Evolutionary conservation across 257 asterid species (phyloP), one percentile per base, ranked within the genome.

Genomic region (Penstemon barbatus): DNA sequence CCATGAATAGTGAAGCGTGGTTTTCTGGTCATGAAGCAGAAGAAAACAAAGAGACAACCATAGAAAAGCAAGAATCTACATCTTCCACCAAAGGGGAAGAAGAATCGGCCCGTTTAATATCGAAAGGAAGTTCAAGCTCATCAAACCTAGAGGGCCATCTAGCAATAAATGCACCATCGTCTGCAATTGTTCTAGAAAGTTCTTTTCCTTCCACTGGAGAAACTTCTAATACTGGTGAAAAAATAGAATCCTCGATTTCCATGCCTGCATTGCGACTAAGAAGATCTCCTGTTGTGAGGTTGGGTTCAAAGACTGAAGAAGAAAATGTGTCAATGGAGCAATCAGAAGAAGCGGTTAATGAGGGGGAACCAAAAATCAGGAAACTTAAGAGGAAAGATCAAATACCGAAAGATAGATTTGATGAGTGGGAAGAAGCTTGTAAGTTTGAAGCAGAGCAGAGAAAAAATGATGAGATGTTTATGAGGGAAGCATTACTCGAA

Each of bases 381-480:
- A 91, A 74, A 68, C 79, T 89, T 81, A 80, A 67, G 74, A 80
- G 97, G 80, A 84, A 64, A 59, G 90, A 87, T 74, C 96, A 89
- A 71, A 57, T 91, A 4, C 63, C 63, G 50, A 91, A 75, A 71
- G 96, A 91, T 76, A 82, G 80, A 68, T 89, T 87, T 79, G 97
- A 83, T 66, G 98, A 87, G 69, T 94, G 97, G 97, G 97, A 89
- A 75, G 98, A 89, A 79, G 97, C 97, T 5, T 89, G 80, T 80
- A 87, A 67, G 72, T 62, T 91, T 15, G 98, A 89, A 77, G 71
- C 75, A 33, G 90, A 86, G 57, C 97, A 86, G 77, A 71, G 83
- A 48, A 91, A 84, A 74, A 65, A 76, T 53, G 99, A 91, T 62
- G 97, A 94, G 78, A 83, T 75, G 80, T 94, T 91, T 78, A 94